Evolutionary conservation across 768 basidiomycete genomes (phyloP).

Genomic region (Asterophora lycoperdoides): DNA sequence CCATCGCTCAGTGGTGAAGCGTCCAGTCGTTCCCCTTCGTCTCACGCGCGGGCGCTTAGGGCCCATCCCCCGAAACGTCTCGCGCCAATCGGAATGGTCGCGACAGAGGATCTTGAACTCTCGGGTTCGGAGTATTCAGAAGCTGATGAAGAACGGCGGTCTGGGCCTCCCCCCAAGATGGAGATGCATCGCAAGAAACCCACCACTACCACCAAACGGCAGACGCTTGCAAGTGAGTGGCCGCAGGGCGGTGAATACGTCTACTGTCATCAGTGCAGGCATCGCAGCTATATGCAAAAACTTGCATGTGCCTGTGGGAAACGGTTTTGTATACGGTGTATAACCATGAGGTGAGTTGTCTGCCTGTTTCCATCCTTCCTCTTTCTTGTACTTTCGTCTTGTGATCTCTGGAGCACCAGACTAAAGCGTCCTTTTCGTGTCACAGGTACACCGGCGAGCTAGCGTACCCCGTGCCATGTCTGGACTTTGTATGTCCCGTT

Average conservation of each 20-base stretch:
- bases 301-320: conserved; percentile 12
- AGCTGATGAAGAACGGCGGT: not conserved
- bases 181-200: not conserved
- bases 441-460: conserved; percentile 25
- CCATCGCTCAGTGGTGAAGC: not conserved
- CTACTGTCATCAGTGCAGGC: conserved; percentile 24
- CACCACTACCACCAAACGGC: not conserved
- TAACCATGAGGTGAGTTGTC: conserved; percentile 14
- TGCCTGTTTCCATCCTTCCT: conserved; percentile 3
- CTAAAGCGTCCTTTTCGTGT: not conserved
- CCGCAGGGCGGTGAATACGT: conserved; percentile 1
- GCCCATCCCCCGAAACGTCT: conserved; percentile 2
- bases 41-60: not conserved
- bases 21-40: not conserved
- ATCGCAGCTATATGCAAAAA: conserved; percentile 5
- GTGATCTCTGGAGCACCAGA: not conserved
- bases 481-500: conserved; percentile 38
- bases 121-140: not conserved
- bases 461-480: conserved; percentile 14
- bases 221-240: conserved; percentile 1
- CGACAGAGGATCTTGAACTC: conserved; percentile 11
- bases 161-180: not conserved
- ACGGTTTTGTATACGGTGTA: conserved; percentile 18
- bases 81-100: conserved; percentile 13
- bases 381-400: not conserved